phyloP scores from a whole-genome alignment of 768 basidiomycete species.

The Pulveroboletus sp. region DNA sequence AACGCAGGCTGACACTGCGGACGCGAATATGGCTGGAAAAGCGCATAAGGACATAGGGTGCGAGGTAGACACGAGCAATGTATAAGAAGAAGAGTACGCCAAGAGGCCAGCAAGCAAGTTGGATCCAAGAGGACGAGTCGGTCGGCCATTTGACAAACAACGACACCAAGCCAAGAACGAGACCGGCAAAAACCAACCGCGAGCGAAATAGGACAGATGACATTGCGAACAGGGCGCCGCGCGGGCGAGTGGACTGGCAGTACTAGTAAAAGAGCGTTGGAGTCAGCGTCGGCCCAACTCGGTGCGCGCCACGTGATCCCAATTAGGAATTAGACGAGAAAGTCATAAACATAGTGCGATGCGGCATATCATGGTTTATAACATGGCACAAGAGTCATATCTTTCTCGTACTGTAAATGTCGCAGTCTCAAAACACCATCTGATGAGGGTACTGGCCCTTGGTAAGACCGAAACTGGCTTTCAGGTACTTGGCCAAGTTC shows the following conservation, averaged over 20 bases:
- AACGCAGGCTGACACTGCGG: slow-evolving; percentile 70
- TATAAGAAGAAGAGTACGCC: slow-evolving; percentile 53
- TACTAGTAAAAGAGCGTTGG: too few relatives aligned
- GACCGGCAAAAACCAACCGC: slow-evolving; percentile 11
- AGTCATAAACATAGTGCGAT: slow-evolving; percentile 15
- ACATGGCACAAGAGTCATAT: slow-evolving; percentile 20
- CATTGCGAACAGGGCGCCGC: too few relatives aligned
- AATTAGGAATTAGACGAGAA: slow-evolving; percentile 15
- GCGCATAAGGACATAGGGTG: slow-evolving; percentile 58
- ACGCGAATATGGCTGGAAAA: slow-evolving; percentile 61
- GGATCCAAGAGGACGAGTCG: slow-evolving; percentile 34
- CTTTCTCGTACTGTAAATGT: slow-evolving; percentile 11
- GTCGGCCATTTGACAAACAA: slow-evolving; percentile 23
- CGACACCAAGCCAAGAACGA: slow-evolving; percentile 11
- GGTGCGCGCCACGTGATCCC: slow-evolving; percentile 11
- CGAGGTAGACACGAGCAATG: slow-evolving; percentile 60
- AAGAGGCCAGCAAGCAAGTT: slow-evolving; percentile 46
- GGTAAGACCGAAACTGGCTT: slow-evolving; percentile 87
- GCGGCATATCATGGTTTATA: slow-evolving; percentile 23
- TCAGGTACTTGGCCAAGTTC: slow-evolving; percentile 89
- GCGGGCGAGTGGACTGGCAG: too few relatives aligned
- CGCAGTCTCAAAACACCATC: slow-evolving; percentile 69
- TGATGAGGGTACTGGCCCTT: slow-evolving; percentile 98
- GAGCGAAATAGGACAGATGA: too few relatives aligned
- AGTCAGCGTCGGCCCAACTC: too few relatives aligned